phyloP scores from a whole-genome alignment of 2,329 filamentous ascomycete species.

The Claviceps sp. region DNA sequence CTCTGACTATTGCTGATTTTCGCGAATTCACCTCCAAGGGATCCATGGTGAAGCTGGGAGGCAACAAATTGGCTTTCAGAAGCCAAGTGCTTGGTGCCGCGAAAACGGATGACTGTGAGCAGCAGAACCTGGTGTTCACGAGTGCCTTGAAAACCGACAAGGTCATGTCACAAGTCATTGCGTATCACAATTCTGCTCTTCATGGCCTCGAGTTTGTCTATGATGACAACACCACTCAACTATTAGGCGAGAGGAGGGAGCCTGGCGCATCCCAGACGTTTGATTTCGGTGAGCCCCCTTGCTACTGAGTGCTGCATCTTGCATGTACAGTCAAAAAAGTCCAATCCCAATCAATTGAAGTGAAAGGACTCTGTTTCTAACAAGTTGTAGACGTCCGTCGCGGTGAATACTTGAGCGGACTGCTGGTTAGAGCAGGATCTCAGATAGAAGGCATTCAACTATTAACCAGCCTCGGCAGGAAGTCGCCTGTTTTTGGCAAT shows the following conservation, averaged over 20 bases:
- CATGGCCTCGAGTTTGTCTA: slow-evolving; percentile 90
- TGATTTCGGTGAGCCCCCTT: slow-evolving; percentile 48
- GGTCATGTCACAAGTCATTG: slow-evolving; percentile 58
- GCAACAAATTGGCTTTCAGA: slow-evolving; percentile 55
- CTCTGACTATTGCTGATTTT: slow-evolving; percentile 67
- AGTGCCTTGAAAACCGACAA: slow-evolving; percentile 55
- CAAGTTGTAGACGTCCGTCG: slow-evolving; percentile 57
- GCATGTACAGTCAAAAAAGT: too few species aligned
- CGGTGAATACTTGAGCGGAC: slow-evolving; percentile 79
- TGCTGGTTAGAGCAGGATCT: slow-evolving; percentile 63
- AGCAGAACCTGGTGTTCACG: slow-evolving; percentile 62
- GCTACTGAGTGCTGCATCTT: not conserved
- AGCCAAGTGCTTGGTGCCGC: slow-evolving; percentile 63
- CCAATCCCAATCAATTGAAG: too few species aligned
- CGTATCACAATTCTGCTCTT: slow-evolving; percentile 65
- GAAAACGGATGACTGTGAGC: slow-evolving; percentile 53
- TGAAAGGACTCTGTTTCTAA: not conserved
- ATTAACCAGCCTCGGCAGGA: slow-evolving; percentile 75
- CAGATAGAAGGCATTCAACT: slow-evolving; percentile 88
- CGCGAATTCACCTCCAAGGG: slow-evolving; percentile 56
- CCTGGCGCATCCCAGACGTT: slow-evolving; percentile 60
- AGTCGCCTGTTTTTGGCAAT: slow-evolving; percentile 77
- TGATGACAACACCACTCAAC: slow-evolving; percentile 69
- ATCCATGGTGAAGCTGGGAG: slow-evolving; percentile 60
- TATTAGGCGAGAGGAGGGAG: slow-evolving; percentile 74